These are phyloP conservation scores for sunflower (Helianthus annuus) DNA, from an alignment of 129 eudicot species.

Conservation along the genomic window DNA sequence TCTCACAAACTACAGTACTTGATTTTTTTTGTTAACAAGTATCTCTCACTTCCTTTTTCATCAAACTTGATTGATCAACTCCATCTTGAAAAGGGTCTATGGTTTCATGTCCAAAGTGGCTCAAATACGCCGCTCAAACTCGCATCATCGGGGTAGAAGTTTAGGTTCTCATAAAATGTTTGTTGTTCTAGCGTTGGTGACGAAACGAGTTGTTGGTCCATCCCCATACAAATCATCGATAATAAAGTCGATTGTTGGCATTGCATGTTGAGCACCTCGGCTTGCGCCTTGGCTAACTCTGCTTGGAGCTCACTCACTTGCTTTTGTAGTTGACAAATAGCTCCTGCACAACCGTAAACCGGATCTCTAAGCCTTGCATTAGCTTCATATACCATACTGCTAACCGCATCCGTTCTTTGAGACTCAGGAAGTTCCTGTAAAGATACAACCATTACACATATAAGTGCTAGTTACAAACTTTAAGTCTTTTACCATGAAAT, in stretches of 20 bases:
- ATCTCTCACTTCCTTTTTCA: constrained; percentile 11
- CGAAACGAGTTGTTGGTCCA: constrained; percentile 32
- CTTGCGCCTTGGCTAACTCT: constrained; percentile 78
- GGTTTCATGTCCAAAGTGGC: constrained; percentile 68
- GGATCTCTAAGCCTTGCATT: constrained; percentile 88
- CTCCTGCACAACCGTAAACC: constrained; percentile 86
- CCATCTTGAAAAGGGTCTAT: constrained; percentile 3
- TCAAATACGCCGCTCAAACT: constrained; percentile 42
- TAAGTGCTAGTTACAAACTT: not conserved
- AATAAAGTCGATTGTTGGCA: constrained; percentile 64
- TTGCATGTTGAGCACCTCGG: constrained; percentile 71
- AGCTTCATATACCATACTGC: constrained; percentile 95
- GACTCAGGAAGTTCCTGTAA: constrained; percentile 75
- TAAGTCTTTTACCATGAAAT: not conserved
- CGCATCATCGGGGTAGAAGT: constrained; percentile 48
- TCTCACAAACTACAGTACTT: constrained; percentile 24
- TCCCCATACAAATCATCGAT: constrained; percentile 56
- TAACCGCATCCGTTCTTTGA: constrained; percentile 87
- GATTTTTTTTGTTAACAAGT: constrained; percentile 22
- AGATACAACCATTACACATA: not conserved
- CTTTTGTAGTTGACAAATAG: constrained; percentile 82
- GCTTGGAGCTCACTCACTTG: constrained; percentile 84
- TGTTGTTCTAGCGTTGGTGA: constrained; percentile 27
- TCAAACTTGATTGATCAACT: constrained; percentile 21
- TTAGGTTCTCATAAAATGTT: constrained; percentile 41